A percentile compares a stretch with the other conserved stretches of the same genome.
phyloP scores from a whole-genome alignment of 805 yeast genomes.

The Trichomonascus vanleenenianus region DNA sequence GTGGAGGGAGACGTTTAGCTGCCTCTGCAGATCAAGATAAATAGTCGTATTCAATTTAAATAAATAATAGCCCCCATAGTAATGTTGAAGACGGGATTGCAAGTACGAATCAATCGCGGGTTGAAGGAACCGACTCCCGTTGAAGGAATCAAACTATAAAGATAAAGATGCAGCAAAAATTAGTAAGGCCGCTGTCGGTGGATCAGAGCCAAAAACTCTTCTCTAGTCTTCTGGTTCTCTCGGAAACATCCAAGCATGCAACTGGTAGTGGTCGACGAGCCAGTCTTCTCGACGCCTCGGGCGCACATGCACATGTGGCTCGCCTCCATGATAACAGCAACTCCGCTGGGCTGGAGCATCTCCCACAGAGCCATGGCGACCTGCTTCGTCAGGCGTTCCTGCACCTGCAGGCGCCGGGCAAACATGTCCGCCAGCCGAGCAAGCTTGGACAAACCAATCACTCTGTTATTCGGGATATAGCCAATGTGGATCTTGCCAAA shows the following conservation, averaged over 20 bases:
- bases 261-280: conserved; percentile 87
- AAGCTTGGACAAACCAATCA: conserved; percentile 83
- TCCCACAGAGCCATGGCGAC: conserved; percentile 94
- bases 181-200: neutral
- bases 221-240: conserved; percentile 89
- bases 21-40: no score
- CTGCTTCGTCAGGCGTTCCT: conserved; percentile 93
- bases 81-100: no score
- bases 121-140: no score
- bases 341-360: conserved; percentile 89
- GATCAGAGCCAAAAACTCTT: conserved; percentile 80
- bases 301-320: conserved; percentile 99
- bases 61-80: no score
- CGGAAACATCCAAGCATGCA: conserved; percentile 97
- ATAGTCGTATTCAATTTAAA: no score
- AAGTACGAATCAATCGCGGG: no score
- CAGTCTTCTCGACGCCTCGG: conserved; percentile 94
- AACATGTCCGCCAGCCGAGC: conserved; percentile 98
- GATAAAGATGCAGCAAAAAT: no score
- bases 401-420: conserved; percentile 93
- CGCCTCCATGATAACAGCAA: conserved; percentile 97
- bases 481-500: conserved; percentile 96
- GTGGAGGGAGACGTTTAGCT: no score
- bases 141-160: no score
- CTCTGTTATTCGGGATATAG: conserved; percentile 92